Conservation (phyloP, 108 stramenopile genomes). For the Aurantiochytrium sp. region DNA sequence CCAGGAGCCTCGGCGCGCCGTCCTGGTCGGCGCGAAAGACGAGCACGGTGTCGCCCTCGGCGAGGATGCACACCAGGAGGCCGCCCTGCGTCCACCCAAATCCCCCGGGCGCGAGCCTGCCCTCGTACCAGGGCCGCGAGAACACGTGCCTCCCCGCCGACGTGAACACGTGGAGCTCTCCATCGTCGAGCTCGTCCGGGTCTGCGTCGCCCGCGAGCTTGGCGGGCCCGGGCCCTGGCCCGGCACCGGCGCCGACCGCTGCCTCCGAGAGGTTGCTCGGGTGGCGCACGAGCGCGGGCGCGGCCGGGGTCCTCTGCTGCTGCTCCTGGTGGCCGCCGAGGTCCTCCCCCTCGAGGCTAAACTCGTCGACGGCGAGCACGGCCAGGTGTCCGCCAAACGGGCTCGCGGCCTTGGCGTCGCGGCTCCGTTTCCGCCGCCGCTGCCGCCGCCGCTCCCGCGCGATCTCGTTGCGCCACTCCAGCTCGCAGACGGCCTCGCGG, state of each 20-base stretch:
- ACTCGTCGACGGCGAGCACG: background rate
- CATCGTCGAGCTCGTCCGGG: background rate
- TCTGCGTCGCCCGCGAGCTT: background rate
- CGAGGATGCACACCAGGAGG: background rate
- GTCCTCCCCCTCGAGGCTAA: background rate
- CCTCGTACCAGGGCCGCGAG: background rate
- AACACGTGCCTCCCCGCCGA: background rate
- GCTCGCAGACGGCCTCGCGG: background rate
- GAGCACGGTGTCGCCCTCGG: background rate
- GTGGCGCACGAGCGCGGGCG: no score
- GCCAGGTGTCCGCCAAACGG: background rate
- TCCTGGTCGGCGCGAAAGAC: background rate
- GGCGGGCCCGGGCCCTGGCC: no score
- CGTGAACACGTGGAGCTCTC: background rate
- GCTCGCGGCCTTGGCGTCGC: background rate
- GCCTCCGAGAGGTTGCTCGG: no score
- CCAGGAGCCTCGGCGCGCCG: background rate
- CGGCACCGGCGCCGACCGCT: no score
- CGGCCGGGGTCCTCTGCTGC: no score
- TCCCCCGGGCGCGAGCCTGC: background rate
- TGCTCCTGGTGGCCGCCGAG: background rate
- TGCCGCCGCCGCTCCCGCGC: background rate
- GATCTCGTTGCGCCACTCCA: background rate
- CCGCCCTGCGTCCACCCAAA: slow-evolving; percentile 16
- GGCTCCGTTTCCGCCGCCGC: background rate